These are phyloP conservation scores for Stagonosporopsis cucurbitacearum DNA, from an alignment of 2,329 filamentous ascomycete species.

Conservation along the genomic window DNA sequence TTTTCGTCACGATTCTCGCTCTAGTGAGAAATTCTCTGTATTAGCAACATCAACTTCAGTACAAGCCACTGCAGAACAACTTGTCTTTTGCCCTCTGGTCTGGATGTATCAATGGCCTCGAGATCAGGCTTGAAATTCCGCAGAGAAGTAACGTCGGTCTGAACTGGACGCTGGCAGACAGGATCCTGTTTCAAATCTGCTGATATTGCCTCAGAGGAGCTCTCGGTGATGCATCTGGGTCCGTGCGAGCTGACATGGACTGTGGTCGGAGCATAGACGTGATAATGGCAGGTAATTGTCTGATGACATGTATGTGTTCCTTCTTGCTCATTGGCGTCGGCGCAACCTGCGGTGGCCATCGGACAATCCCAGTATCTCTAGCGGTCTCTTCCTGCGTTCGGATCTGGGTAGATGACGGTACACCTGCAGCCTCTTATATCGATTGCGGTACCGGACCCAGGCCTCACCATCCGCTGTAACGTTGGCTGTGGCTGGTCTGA, in stretches of 20 bases:
- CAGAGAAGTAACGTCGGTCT: not conserved
- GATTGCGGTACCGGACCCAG: slow-evolving; percentile 30
- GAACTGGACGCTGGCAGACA: not conserved
- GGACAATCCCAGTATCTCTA: not conserved
- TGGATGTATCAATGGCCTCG: not conserved
- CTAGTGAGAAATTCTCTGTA: slow-evolving; percentile 6
- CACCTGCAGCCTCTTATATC: slow-evolving; percentile 20
- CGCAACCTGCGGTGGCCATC: slow-evolving; percentile 18
- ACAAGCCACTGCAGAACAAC: slow-evolving; percentile 18
- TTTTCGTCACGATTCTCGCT: not conserved
- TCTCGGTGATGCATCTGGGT: slow-evolving; percentile 7
- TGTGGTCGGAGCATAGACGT: slow-evolving; percentile 22
- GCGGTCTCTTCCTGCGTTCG: slow-evolving; percentile 6
- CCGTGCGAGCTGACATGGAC: slow-evolving; percentile 3
- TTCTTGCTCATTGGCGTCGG: slow-evolving; percentile 12
- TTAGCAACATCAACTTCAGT: slow-evolving; percentile 8
- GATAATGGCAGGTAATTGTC: slow-evolving; percentile 19
- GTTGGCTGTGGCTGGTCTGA: slow-evolving; percentile 21
- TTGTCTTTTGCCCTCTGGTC: slow-evolving; percentile 11
- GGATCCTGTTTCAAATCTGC: not conserved
- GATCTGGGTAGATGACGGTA: slow-evolving; percentile 4
- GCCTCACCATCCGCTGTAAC: slow-evolving; percentile 22
- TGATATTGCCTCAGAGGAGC: slow-evolving; percentile 1
- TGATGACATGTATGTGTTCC: slow-evolving; percentile 7
- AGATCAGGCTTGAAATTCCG: slow-evolving; percentile 1